A percentile compares a stretch with the other conserved stretches of the same genome.
phyloP scores from a whole-genome alignment of 192 early-diverging fungal genomes.

The Gryganskiella cystojenkinii region DNA sequence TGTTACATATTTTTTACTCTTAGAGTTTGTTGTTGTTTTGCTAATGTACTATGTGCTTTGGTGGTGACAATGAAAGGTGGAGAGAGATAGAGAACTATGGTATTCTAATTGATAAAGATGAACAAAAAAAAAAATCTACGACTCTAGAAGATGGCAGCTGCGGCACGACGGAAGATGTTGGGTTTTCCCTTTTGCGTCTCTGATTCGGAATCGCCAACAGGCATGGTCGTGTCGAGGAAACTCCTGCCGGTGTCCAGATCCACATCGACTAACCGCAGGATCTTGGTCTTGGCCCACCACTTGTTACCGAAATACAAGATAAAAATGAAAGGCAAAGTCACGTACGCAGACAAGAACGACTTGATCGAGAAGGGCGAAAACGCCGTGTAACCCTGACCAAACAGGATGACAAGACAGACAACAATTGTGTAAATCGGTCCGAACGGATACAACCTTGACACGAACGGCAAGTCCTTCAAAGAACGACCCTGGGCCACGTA shows the following conservation, averaged over 20 bases:
- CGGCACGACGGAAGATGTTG: constrained; percentile 16
- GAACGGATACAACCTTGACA: constrained; percentile 61
- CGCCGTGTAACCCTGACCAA: constrained; percentile 70
- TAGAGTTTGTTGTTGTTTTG: too few relatives aligned
- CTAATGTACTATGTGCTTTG: too few relatives aligned
- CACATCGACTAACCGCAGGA: constrained; percentile 64
- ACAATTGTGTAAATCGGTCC: constrained; percentile 72
- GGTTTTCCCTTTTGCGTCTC: constrained; percentile 25
- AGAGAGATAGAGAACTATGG: too few relatives aligned
- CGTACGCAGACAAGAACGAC: constrained; percentile 68
- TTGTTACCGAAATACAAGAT: constrained; percentile 72
- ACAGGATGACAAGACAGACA: constrained; percentile 64
- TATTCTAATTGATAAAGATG: too few relatives aligned
- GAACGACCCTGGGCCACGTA: constrained; percentile 73
- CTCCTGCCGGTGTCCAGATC: constrained; percentile 59
- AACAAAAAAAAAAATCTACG: too few relatives aligned
- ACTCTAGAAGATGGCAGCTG: constrained; percentile 23
- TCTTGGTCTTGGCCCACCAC: constrained; percentile 63
- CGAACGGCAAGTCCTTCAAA: constrained; percentile 71
- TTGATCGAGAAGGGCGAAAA: constrained; percentile 61
- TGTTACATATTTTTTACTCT: too few relatives aligned
- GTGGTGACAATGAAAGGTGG: too few relatives aligned
- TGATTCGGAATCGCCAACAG: constrained; percentile 28
- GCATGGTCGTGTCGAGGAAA: constrained; percentile 29
- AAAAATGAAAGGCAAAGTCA: constrained; percentile 67